Evolutionary conservation across 306 rosid genomes (phyloP), one percentile per base, ranked within the genome.

Genomic region (Ochetophila trinervis): DNA sequence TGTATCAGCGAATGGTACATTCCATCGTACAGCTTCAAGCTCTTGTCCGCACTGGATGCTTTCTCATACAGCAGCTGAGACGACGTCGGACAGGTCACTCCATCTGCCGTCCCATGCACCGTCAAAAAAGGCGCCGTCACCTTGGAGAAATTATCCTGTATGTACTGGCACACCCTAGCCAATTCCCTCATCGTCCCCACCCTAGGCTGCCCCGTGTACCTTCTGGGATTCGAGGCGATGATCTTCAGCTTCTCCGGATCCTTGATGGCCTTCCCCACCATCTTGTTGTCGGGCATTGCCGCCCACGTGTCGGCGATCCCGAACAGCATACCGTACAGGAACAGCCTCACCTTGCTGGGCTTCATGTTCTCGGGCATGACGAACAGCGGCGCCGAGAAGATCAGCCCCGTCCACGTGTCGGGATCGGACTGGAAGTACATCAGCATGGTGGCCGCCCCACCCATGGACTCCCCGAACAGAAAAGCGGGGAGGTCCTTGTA

Each of bases 171-270:
- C 19, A 92, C 89, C 76, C 98, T 84, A 1, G 91, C 79, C 2
- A 92, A 64, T 63, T 92, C 98, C 73, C 96, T 74, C 98, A 92
- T 92, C 9, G 98, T 92, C 19, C 98, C 98, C n/a, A 92, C 98
- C 44, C 98, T 68, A 0, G 98, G 98, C 5, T 80, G 78, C 3
- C 98, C 96, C 1, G 93, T 89, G 79, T 89, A 92, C 70, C 96
- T 73, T 65, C 96, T 76, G 1, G 98, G 98, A 8, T 92, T 92
- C 0, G 96, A 83, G 0, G 96, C 96, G 57, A 92, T 89, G 61
- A 89, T 72, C 79, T 82, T 89, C 76, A 92, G 57, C 78, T 89
- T 92, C 76, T 68, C 79, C 1, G 89, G 89, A 53, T 92, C 98
- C 79, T 85, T 82, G 4, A 92, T 89, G 21, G 98, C 88, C 53